Conservation (phyloP, 108 stramenopile species). For the Thalassiosira profunda region DNA sequence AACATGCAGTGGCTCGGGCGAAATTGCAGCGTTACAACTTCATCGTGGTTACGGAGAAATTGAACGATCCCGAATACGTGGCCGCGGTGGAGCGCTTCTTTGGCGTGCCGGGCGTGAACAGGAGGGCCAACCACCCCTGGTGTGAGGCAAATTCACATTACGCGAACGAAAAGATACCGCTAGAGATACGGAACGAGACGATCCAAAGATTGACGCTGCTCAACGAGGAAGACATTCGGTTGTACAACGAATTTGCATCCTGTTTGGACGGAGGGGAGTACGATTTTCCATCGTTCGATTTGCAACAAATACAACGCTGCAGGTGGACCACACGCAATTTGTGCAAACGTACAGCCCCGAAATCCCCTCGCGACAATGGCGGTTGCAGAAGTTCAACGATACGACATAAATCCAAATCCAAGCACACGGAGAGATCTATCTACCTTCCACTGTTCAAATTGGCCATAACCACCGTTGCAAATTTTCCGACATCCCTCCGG, state of each 20-base stretch:
- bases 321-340: slow-evolving; percentile 5
- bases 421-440: no score
- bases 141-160: slow-evolving; percentile 25
- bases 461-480: no score
- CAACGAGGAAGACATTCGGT: slow-evolving; percentile 26
- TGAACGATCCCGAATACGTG: slow-evolving; percentile 23
- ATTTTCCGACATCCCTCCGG: no score
- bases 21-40: slow-evolving; percentile 29
- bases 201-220: slow-evolving; percentile 2
- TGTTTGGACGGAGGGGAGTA: slow-evolving; percentile 19
- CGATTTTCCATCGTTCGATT: slow-evolving; percentile 30
- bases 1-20: slow-evolving; percentile 15
- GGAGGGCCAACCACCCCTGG: slow-evolving; percentile 7
- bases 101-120: slow-evolving; percentile 22
- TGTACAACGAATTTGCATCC: slow-evolving; percentile 24
- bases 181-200: slow-evolving; percentile 27
- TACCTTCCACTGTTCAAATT: no score
- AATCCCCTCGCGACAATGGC: no score
- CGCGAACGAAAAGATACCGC: slow-evolving; percentile 15
- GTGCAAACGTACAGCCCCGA: no score
- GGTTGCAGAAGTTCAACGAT: no score
- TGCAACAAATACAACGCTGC: not conserved
- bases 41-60: slow-evolving; percentile 24
- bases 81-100: slow-evolving; percentile 26
- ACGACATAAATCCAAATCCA: no score